Evolutionary conservation across 805 yeast genomes (phyloP).

Genomic region (Nakazawaea siamensis): DNA sequence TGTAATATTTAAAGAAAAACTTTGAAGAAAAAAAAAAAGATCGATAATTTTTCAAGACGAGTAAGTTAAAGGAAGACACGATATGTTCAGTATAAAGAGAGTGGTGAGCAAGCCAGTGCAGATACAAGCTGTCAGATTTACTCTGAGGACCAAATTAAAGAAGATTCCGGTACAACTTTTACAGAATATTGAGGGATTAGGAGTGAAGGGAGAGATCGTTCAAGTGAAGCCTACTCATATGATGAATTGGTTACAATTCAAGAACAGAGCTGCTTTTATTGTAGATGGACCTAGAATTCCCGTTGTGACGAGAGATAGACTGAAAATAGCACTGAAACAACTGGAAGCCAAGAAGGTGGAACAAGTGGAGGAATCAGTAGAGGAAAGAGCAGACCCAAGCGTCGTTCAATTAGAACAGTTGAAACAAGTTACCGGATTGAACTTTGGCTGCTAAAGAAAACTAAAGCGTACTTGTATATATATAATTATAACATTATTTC

Average conservation of each 20-base stretch:
- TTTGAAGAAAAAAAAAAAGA: neutral
- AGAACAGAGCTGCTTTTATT: slow-evolving; percentile 70
- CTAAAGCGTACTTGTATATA: neutral
- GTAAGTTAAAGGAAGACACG: no score
- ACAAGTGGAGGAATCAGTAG: no score
- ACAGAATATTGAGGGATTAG: slow-evolving; percentile 54
- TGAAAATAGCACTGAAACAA: neutral
- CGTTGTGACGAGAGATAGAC: slow-evolving; percentile 18
- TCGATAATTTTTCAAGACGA: no score
- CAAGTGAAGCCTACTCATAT: slow-evolving; percentile 72
- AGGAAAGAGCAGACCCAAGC: no score
- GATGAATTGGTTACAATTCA: slow-evolving; percentile 68
- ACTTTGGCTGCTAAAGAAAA: slow-evolving; percentile 4
- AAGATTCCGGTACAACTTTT: slow-evolving; percentile 70
- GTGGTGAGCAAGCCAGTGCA: slow-evolving; percentile 11
- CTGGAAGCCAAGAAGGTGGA: no score
- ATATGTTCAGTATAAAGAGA: no score
- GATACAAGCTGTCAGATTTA: slow-evolving; percentile 34
- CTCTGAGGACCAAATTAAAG: slow-evolving; percentile 42
- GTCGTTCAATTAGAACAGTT: slow-evolving; percentile 29
- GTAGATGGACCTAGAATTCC: slow-evolving; percentile 26
- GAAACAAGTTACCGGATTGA: slow-evolving; percentile 17
- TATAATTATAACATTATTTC: slow-evolving; percentile 11
- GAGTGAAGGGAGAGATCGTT: slow-evolving; percentile 64
- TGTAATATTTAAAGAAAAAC: no score